Evolutionary conservation across 352 stramenopile species (phyloP).

Genomic region (Globisporangium cederbergense): DNA sequence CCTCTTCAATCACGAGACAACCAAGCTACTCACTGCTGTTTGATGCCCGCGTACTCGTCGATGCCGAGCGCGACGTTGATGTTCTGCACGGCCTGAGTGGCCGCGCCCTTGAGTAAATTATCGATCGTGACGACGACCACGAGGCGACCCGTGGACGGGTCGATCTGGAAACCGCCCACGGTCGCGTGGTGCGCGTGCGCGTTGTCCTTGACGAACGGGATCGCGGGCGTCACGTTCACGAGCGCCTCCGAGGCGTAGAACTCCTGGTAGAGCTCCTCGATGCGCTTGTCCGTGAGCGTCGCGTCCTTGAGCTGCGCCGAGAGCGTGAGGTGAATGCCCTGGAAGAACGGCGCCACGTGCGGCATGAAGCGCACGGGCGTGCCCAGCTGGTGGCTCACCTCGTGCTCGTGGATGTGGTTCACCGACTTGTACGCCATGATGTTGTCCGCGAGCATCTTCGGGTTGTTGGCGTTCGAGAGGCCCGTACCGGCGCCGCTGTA

Average conservation of each 20-base stretch:
- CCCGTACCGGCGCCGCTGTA: conserved; percentile 86
- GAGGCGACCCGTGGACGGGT: conserved; percentile 79
- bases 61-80: conserved; percentile 93
- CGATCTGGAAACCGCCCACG: conserved; percentile 87
- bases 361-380: conserved; percentile 91
- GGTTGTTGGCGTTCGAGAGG: conserved; percentile 81
- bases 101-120: conserved; percentile 93
- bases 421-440: conserved; percentile 90
- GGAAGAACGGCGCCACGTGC: conserved; percentile 92
- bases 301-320: conserved; percentile 72
- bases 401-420: conserved; percentile 87
- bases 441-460: conserved; percentile 77
- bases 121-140: conserved; percentile 91
- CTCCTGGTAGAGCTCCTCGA: conserved; percentile 71
- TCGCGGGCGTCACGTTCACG: conserved; percentile 67
- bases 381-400: conserved; percentile 81
- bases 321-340: conserved; percentile 92
- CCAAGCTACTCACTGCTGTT: conserved; percentile 10
- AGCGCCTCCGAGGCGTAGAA: conserved; percentile 85
- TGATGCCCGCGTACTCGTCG: conserved; percentile 80
- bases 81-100: conserved; percentile 93
- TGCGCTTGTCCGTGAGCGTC: conserved; percentile 60
- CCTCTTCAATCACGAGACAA: background rate
- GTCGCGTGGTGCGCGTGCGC: conserved; percentile 69
- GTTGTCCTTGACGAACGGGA: conserved; percentile 81